Evolutionary conservation across 2,329 filamentous ascomycete genomes (phyloP).

Genomic region (Arthroderma sp.): DNA sequence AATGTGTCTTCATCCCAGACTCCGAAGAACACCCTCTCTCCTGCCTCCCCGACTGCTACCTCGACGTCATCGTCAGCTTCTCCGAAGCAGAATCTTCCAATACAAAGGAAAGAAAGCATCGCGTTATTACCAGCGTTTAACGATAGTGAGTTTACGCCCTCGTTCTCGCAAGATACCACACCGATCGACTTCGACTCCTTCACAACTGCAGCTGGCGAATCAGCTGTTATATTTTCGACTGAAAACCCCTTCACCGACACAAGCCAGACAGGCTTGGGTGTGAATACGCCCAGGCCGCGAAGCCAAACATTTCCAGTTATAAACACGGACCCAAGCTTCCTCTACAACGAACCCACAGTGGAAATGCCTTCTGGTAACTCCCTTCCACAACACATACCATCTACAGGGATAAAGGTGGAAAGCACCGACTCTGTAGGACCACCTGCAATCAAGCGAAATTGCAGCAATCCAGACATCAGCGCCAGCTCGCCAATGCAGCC

Average conservation of each 20-base stretch:
- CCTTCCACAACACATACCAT: conserved; percentile 26
- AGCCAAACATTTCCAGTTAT: conserved; percentile 77
- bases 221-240: conserved; percentile 65
- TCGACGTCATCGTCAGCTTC: conserved; percentile 58
- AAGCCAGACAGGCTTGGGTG: conserved; percentile 34
- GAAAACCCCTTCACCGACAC: conserved; percentile 56
- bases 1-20: conserved; percentile 48
- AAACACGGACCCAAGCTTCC: conserved; percentile 36
- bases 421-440: conserved; percentile 17
- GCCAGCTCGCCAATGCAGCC: conserved; percentile 25
- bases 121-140: conserved; percentile 47
- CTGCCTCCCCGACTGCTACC: conserved; percentile 55
- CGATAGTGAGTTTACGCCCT: conserved; percentile 46
- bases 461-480: conserved; percentile 33
- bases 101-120: conserved; percentile 46
- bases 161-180: conserved; percentile 53
- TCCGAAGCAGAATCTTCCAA: conserved; percentile 52
- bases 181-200: conserved; percentile 56
- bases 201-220: conserved; percentile 52
- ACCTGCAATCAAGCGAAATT: conserved; percentile 30
- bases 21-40: conserved; percentile 51
- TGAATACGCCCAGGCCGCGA: conserved; percentile 56
- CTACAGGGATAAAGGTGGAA: conserved; percentile 29
- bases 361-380: conserved; percentile 42
- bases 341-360: conserved; percentile 41